Conservation (phyloP, 768 basidiomycete genomes). For the Lentinula raphanica region DNA sequence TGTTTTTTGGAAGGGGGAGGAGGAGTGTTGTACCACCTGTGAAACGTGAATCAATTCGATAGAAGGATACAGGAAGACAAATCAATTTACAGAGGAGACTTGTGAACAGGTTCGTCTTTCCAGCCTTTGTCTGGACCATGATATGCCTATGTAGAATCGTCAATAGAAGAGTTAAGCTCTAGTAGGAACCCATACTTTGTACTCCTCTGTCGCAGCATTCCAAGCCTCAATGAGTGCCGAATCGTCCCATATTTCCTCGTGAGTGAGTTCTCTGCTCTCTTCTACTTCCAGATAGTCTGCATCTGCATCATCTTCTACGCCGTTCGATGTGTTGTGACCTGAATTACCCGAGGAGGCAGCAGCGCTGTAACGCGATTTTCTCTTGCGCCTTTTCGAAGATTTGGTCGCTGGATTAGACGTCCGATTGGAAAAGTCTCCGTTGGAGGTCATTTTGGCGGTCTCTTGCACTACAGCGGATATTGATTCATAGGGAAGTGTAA, state of each 20-base stretch:
- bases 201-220: constrained; percentile 81
- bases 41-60: constrained; percentile 1
- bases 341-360: constrained; percentile 37
- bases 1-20: constrained; percentile 34
- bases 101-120: constrained; percentile 67
- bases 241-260: constrained; percentile 84
- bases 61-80: neutral
- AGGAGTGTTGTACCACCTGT: constrained; percentile 78
- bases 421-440: constrained; percentile 7
- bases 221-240: constrained; percentile 78
- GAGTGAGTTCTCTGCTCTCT: constrained; percentile 59
- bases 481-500: constrained; percentile 38
- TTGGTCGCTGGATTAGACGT: constrained; percentile 12
- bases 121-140: constrained; percentile 68
- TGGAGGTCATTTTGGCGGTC: constrained; percentile 10
- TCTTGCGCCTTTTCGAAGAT: constrained; percentile 52
- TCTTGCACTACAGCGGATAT: constrained; percentile 12
- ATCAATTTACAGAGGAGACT: constrained; percentile 61
- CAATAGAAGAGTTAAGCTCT: neutral
- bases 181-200: constrained; percentile 43
- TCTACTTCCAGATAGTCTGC: constrained; percentile 26
- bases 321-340: constrained; percentile 17
- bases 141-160: constrained; percentile 36
- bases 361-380: constrained; percentile 18
- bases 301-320: constrained; percentile 15